Conservation (phyloP, 345 rosid species). For the Rhodomyrtus tomentosa region DNA sequence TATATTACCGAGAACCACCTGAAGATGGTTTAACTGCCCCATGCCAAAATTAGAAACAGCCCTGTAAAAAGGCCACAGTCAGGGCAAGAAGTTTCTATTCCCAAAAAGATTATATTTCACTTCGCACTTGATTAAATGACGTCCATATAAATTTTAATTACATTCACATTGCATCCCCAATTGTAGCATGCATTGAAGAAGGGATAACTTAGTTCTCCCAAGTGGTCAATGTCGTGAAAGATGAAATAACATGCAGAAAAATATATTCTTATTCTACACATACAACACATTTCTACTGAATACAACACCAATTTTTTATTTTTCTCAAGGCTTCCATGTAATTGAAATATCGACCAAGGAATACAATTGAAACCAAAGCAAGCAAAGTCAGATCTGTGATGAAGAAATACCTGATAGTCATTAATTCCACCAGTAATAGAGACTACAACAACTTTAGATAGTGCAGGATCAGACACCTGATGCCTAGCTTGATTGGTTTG, state of each 20-base stretch:
- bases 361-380: not conserved
- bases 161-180: not conserved
- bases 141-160: not conserved
- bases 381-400: not conserved
- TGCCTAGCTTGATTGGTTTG: conserved; percentile 40
- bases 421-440: conserved; percentile 87
- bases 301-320: not conserved
- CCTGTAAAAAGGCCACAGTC: not conserved
- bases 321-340: not conserved
- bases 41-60: not conserved
- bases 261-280: not conserved
- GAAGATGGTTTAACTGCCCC: not conserved
- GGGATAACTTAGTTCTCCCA: not conserved
- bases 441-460: conserved; percentile 68
- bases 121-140: not conserved
- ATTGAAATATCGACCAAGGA: not conserved
- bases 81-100: not conserved
- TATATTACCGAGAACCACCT: not conserved
- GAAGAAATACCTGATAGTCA: conserved; percentile 71
- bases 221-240: not conserved
- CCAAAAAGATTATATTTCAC: not conserved
- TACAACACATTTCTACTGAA: not conserved
- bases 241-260: not conserved
- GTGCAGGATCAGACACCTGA: conserved; percentile 42
- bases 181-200: not conserved